Evolutionary conservation across 2,329 filamentous ascomycete species (phyloP).

Genomic region (Microdochium paspali): DNA sequence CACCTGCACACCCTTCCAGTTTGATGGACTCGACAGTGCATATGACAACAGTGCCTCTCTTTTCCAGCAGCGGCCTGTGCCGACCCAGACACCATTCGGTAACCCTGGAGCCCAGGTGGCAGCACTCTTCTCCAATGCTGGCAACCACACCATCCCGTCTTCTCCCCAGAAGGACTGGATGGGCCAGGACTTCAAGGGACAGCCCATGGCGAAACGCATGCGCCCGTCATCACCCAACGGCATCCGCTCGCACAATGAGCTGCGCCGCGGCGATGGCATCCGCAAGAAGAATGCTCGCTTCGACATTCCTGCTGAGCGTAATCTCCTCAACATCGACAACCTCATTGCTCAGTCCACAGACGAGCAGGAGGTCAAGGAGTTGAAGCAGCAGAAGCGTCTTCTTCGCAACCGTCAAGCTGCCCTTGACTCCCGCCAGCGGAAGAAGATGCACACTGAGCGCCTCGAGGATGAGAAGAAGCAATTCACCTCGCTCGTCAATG

Average conservation of each 20-base stretch:
- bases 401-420: conserved; percentile 93
- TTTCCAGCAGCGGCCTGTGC: conserved; percentile 41
- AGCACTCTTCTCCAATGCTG: conserved; percentile 44
- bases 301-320: conserved; percentile 90
- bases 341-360: conserved; percentile 82
- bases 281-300: conserved; percentile 99
- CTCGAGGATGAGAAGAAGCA: conserved; percentile 96
- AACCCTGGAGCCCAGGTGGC: conserved; percentile 35
- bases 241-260: conserved; percentile 66
- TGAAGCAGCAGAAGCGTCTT: conserved; percentile 96
- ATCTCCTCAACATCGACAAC: conserved; percentile 88
- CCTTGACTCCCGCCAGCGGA: conserved; percentile 91
- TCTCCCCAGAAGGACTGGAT: conserved; percentile 53
- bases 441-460: conserved; percentile 96
- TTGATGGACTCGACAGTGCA: conserved; percentile 51
- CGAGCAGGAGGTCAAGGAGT: conserved; percentile 91
- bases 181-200: conserved; percentile 36
- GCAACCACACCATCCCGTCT: conserved; percentile 37
- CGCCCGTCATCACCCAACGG: conserved; percentile 53
- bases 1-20: conserved; percentile 66
- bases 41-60: conserved; percentile 42
- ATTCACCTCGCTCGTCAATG: conserved; percentile 64
- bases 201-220: conserved; percentile 50
- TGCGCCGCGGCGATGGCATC: conserved; percentile 76
- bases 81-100: conserved; percentile 44